Evolutionary conservation across 2,329 filamentous ascomycete genomes (phyloP).

Genomic region (Endoconidiophora polonica): DNA sequence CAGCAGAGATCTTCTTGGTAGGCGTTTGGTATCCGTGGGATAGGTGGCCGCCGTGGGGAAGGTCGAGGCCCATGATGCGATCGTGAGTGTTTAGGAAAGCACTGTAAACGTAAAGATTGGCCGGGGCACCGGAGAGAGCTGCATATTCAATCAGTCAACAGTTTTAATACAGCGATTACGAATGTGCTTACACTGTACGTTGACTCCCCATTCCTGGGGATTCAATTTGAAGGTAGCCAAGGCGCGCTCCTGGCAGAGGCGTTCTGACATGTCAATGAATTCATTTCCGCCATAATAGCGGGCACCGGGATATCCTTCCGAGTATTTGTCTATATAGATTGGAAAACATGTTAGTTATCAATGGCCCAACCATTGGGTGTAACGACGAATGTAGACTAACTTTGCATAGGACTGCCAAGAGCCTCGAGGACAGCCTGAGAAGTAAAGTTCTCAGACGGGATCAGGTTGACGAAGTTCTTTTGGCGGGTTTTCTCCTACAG

Average conservation of each 20-base stretch:
- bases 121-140: slow-evolving; percentile 60
- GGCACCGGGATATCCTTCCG: slow-evolving; percentile 90
- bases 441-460: slow-evolving; percentile 90
- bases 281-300: slow-evolving; percentile 96
- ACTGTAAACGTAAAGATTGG: slow-evolving; percentile 88
- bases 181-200: slow-evolving; percentile 57
- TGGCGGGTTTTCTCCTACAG: slow-evolving; percentile 80
- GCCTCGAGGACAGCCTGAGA: slow-evolving; percentile 85
- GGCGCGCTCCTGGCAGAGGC: slow-evolving; percentile 77
- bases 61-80: slow-evolving; percentile 88
- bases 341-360: slow-evolving; percentile 1
- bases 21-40: slow-evolving; percentile 96
- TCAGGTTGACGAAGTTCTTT: slow-evolving; percentile 96
- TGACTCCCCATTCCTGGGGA: slow-evolving; percentile 84
- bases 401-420: slow-evolving; percentile 87
- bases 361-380: background rate
- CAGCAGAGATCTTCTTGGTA: slow-evolving; percentile 85
- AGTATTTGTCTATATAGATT: slow-evolving; percentile 66
- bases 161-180: background rate
- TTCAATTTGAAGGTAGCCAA: slow-evolving; percentile 75
- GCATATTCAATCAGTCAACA: slow-evolving; percentile 8
- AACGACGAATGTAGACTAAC: slow-evolving; percentile 29
- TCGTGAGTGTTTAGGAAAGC: slow-evolving; percentile 86
- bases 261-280: slow-evolving; percentile 82
- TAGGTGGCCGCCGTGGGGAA: slow-evolving; percentile 90